Evolutionary conservation across 495 filamentous ascomycete genomes (phyloP).

Genomic region (Penicillium diatomitis): DNA sequence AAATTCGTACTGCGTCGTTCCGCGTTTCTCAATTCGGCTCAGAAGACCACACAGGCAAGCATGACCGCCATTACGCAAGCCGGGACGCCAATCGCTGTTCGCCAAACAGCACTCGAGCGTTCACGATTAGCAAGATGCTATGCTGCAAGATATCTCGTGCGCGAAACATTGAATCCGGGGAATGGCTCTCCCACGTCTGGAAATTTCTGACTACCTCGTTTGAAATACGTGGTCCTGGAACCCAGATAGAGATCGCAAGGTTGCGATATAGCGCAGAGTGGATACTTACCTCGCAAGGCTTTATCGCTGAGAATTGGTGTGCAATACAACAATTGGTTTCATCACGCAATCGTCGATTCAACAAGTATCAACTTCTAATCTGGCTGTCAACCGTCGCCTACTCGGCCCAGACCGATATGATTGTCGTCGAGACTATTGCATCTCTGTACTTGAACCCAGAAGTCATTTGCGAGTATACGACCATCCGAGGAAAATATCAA

Average conservation of each 20-base stretch:
- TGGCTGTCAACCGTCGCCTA: constrained; percentile 34
- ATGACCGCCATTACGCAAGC: neutral
- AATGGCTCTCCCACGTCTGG: neutral
- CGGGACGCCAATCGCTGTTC: neutral
- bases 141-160: neutral
- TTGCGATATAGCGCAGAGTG: constrained; percentile 12
- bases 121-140: constrained; percentile 6
- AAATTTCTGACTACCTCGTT: constrained; percentile 1
- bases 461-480: neutral
- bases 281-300: constrained; percentile 4
- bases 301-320: constrained; percentile 23
- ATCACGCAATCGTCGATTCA: neutral
- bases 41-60: constrained; percentile 21
- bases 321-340: constrained; percentile 25
- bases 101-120: neutral
- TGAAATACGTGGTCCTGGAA: constrained; percentile 2
- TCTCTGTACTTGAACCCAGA: neutral
- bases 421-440: neutral
- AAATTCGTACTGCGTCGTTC: constrained; percentile 39
- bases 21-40: constrained; percentile 44
- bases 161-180: constrained; percentile 3
- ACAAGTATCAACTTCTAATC: constrained; percentile 37
- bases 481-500: neutral
- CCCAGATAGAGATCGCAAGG: constrained; percentile 3
- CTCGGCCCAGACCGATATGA: neutral